Conservation (phyloP, 23 red algal genomes). For the Gracilariopsis chorda region DNA sequence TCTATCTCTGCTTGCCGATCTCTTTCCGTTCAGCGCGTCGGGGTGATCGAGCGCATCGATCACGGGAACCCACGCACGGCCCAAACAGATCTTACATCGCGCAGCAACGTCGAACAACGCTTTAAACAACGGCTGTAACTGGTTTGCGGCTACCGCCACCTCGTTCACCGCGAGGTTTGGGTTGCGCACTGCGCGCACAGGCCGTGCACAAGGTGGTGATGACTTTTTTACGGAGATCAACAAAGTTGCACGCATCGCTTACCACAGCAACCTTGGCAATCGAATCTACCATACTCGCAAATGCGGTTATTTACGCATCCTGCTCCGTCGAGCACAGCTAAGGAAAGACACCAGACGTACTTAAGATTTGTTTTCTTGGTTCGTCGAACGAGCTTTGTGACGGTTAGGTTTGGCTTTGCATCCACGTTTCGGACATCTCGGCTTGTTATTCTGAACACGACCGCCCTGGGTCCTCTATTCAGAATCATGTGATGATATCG, state of each 20-base stretch:
- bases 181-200: background rate
- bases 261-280: slow-evolving; percentile 21
- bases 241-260: slow-evolving; percentile 17
- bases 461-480: too few relatives aligned
- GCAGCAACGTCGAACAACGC: slow-evolving; percentile 15
- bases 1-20: background rate
- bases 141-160: background rate
- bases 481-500: too few relatives aligned
- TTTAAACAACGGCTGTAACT: background rate
- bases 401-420: too few relatives aligned
- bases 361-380: too few relatives aligned
- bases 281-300: background rate
- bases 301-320: background rate
- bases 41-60: slow-evolving; percentile 27
- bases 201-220: slow-evolving; percentile 13
- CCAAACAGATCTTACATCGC: background rate
- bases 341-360: too few relatives aligned
- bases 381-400: too few relatives aligned
- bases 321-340: too few relatives aligned
- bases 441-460: too few relatives aligned
- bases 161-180: background rate
- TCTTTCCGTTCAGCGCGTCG: background rate
- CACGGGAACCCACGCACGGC: slow-evolving; percentile 17
- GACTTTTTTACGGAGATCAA: background rate
- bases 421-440: too few relatives aligned